Conservation (phyloP, 179 eudicot species). For the Beta lomatogona region DNA sequence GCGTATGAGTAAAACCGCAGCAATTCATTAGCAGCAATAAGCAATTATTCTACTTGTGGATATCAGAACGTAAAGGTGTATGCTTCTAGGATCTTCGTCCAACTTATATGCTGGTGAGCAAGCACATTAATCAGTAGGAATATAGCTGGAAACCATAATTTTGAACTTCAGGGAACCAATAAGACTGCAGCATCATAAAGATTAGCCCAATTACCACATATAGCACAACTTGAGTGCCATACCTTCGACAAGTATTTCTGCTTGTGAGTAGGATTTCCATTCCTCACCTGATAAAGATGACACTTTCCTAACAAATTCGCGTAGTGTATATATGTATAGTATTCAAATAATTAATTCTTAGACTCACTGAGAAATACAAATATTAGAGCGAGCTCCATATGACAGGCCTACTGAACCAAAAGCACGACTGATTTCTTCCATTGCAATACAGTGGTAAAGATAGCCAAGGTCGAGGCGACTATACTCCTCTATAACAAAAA, state of each 20-base stretch:
- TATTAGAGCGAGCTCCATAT: slow-evolving; percentile 96
- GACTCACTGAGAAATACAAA: slow-evolving; percentile 89
- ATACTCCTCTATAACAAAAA: slow-evolving; percentile 72
- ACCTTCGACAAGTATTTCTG: slow-evolving; percentile 96
- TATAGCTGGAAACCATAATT: neutral
- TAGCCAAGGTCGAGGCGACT: slow-evolving; percentile 99
- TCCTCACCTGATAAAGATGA: slow-evolving; percentile 66
- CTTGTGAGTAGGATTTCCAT: slow-evolving; percentile 85
- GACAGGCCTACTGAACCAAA: slow-evolving; percentile 97
- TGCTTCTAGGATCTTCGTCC: no score
- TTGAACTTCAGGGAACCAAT: neutral
- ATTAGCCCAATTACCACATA: neutral
- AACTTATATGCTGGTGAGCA: neutral
- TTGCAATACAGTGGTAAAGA: slow-evolving; percentile 95
- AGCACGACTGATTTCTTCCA: slow-evolving; percentile 99
- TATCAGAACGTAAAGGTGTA: no score
- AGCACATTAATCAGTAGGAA: slow-evolving; percentile 1
- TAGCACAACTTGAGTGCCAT: neutral
- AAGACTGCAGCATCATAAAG: neutral
- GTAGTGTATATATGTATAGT: neutral
- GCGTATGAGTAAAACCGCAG: no score
- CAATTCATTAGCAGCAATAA: no score
- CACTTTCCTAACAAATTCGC: neutral
- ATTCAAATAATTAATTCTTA: slow-evolving; percentile 11
- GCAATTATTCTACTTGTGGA: no score